A percentile compares a stretch with the other conserved stretches of the same genome.
Conservation (phyloP, 1,139 yeast species). For the Zhuliangozyma blackwelliae region DNA sequence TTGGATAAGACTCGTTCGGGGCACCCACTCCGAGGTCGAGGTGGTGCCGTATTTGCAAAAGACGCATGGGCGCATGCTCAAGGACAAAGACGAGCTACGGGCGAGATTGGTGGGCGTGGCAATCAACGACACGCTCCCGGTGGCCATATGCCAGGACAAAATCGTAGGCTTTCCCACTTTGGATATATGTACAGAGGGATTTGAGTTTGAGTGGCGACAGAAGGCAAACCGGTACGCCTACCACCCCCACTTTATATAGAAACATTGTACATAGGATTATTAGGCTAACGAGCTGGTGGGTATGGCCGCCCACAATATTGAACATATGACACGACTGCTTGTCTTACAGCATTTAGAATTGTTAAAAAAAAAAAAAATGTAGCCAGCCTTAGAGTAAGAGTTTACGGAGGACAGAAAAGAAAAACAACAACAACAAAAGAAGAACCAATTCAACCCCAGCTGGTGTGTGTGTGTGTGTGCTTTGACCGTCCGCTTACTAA, state of each 20-base stretch:
- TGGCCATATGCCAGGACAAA: conserved; percentile 9
- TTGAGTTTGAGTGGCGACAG: conserved; percentile 17
- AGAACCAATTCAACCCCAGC: no score
- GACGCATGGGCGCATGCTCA: conserved; percentile 9
- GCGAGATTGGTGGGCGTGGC: neutral
- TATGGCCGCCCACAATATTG: no score
- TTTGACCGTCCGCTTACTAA: neutral
- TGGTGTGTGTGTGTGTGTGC: no score
- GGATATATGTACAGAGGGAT: conserved; percentile 2
- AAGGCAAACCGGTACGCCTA: conserved; percentile 16
- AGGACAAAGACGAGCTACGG: neutral
- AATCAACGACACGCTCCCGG: conserved; percentile 9
- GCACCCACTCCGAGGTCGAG: conserved; percentile 3
- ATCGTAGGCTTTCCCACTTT: conserved; percentile 21
- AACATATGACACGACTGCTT: no score
- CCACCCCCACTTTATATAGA: neutral
- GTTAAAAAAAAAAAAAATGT: no score
- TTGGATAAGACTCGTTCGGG: conserved; percentile 22
- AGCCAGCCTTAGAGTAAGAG: no score
- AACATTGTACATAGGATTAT: no score
- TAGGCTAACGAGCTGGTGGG: no score
- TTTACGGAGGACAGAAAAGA: no score
- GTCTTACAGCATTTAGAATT: no score
- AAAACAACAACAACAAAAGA: no score
- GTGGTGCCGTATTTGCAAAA: conserved; percentile 20